Evolutionary conservation across 805 yeast species (phyloP), one percentile per base, ranked within the genome.

Genomic region (Kodamaea sagamina): DNA sequence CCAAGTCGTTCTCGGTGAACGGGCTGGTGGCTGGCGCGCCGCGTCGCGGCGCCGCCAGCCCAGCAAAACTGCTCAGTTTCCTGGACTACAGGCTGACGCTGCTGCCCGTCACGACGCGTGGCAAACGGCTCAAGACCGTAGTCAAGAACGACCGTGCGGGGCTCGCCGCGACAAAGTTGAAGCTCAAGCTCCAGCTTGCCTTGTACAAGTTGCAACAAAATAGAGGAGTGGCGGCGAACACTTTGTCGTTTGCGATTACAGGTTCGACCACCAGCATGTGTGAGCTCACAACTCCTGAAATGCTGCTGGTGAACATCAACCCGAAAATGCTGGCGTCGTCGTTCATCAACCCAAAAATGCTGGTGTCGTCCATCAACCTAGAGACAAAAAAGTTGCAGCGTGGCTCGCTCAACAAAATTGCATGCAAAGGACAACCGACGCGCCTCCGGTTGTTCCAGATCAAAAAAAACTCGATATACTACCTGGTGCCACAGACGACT

Each of bases 131-230:
- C 16, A 17, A 22, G 19, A 10, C 24, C 22, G 17, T 32, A 17
- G 44, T 43, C 50, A 51, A 50, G 22, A 63, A 57, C 49, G 64
- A 59, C 45, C 52, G 62, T 43, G 71, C 70, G 5, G 68, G 65
- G 21, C 58, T 68, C 54, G 72, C 73, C 8, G 76, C 74, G 24
- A 65, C 71, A 16, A 69, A 69, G 49, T 59, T 71, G 52, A 71
- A 68, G 56, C 58, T 70, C 45, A 70, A 69, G 52, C 55, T 71
- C 31, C 74, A 66, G 47, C 53, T 70, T 48, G 76, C 76, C 1
- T 51, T 69, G 28, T 67, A 62, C 55, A 71, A 69, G 50, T 47
- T 71, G 25, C 68, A 67, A 48, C 55, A 47, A 46, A 44, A 43
- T 41, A 43, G 46, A 7, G 45, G 38, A 2, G 17, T 13, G 19